Evolutionary conservation across 2,329 filamentous ascomycete genomes (phyloP).

Genomic region (Aspergillus uvarum): DNA sequence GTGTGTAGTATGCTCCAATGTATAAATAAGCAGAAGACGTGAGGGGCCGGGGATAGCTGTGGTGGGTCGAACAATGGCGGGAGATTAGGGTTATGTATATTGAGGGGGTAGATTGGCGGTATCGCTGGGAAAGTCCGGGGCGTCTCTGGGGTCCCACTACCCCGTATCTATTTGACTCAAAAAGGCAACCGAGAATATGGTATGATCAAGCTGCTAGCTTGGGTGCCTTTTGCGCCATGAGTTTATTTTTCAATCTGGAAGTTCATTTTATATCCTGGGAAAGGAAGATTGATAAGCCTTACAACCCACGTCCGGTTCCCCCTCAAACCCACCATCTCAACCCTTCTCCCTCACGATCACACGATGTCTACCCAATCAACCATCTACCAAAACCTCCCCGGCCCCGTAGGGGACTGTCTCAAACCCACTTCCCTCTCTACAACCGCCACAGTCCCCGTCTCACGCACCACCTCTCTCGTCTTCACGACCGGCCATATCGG

Average conservation of each 20-base stretch:
- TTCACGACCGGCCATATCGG: conserved; percentile 8
- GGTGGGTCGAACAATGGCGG: not conserved
- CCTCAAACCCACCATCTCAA: not conserved
- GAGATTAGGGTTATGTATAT: no score
- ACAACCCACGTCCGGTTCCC: not conserved
- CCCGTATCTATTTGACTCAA: not conserved
- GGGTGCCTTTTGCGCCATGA: no score
- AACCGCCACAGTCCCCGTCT: conserved; percentile 11
- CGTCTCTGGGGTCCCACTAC: no score
- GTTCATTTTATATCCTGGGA: no score
- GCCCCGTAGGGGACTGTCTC: conserved; percentile 13
- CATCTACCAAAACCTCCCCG: conserved; percentile 13
- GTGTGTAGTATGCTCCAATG: no score
- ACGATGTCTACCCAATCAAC: not conserved
- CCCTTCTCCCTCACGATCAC: not conserved
- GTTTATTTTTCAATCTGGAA: no score
- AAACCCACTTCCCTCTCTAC: conserved; percentile 11
- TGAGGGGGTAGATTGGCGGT: no score
- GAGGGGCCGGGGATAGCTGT: not conserved
- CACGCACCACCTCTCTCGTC: not conserved
- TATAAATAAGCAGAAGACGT: no score
- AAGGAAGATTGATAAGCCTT: no score
- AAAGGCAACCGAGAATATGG: not conserved
- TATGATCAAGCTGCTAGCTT: no score
- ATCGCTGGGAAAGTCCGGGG: no score